Conservation (phyloP, 805 yeast species). For the Pichia phayaonensis region DNA sequence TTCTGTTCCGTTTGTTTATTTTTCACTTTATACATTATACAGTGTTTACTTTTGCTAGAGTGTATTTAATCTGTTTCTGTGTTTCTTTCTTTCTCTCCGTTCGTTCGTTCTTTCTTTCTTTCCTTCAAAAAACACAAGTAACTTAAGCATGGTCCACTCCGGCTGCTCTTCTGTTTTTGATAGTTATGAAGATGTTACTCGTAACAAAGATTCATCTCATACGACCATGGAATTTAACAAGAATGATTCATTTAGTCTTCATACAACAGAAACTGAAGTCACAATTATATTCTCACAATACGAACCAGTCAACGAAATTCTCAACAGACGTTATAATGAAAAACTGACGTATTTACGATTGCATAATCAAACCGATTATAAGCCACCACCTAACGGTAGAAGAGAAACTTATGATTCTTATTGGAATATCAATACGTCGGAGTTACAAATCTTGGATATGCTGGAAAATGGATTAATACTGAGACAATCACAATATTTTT, state of each 20-base stretch:
- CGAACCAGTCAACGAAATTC: conserved; percentile 5
- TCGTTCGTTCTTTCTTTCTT: too few relatives aligned
- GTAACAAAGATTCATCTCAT: not conserved
- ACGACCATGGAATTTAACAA: not conserved
- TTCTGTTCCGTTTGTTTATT: not conserved
- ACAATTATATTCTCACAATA: conserved; percentile 2
- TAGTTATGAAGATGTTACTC: not conserved
- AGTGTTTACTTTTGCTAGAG: not conserved
- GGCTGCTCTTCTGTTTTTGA: not conserved
- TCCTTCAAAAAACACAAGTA: too few relatives aligned
- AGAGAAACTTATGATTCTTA: not conserved
- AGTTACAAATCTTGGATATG: not conserved
- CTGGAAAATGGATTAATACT: not conserved
- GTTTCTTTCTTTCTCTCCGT: not conserved
- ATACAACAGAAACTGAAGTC: not conserved
- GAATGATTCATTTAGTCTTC: not conserved
- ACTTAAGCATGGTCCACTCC: not conserved
- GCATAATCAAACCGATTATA: not conserved
- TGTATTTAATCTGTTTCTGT: not conserved
- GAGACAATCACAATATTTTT: not conserved
- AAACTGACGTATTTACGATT: not conserved
- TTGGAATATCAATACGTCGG: not conserved
- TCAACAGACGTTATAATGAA: not conserved
- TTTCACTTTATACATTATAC: too few relatives aligned
- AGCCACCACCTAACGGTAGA: not conserved